Base-by-base conservation (phyloP, 148 eudicot species). In the Hydrangea macrophylla region DNA sequence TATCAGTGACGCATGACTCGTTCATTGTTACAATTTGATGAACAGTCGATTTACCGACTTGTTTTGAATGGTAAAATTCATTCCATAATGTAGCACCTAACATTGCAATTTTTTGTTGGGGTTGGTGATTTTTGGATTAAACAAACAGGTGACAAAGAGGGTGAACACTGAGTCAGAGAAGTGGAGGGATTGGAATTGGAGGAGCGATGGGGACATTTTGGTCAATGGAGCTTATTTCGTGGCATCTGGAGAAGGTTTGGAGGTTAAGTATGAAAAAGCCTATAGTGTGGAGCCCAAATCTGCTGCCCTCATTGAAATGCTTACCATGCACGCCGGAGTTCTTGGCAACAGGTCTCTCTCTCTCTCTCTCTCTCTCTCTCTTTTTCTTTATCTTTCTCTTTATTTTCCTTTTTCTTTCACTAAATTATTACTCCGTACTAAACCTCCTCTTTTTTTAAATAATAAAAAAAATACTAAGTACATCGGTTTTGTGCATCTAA, bases 151-250 rank as follows among this genome's bases (percentile, higher is more conserved):
- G 67, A 94, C 99, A 33, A 94, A 94, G 74, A 78, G 99, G 25
- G 93, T 94, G 60, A 83, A 71, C 0, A 78, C 94, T 0, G 76
- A 53, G 9, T 82, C 83, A 53, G 79, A 73, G 10, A 56, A 82
- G 20, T 95, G 99, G 99, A 89, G 79, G 68, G 90, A 73, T 6
- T 91, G 99, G 99, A 95, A 95, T 58, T 95, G 99, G 99, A 89
- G 99, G 77, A 91, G 97, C 28, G 97, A 95, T 30, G 99, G 99
- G 45, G 99, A 95, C 51, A 53, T 85, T 27, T 59, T 95, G 88
- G 93, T 84, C 18, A 95, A 95, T 67, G 99, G 99, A 17, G 99
- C 99, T 0, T 95, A 72, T 62, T 95, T 95, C 45, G 87, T 89
- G 17, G 92, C 96, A 4, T 95, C 99, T 0, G 99, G 99, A 0